These are phyloP conservation scores for Darksidea phi DNA, from an alignment of 495 filamentous ascomycete genomes.

Conservation along the genomic window DNA sequence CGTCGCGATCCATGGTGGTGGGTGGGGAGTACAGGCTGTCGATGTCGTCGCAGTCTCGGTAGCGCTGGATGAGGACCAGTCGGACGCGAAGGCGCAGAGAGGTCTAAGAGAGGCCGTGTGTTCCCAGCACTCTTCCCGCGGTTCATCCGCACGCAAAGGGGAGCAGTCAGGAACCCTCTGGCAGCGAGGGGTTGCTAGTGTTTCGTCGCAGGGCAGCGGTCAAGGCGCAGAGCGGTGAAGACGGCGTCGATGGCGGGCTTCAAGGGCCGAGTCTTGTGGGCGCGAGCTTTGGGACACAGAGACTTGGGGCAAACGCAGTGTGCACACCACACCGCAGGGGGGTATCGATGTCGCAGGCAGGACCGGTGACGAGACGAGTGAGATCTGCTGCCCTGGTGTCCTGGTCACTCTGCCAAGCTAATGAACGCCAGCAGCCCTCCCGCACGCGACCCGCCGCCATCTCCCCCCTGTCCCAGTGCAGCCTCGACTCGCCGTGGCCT, in stretches of 20 bases:
- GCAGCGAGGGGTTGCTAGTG: conserved; percentile 24
- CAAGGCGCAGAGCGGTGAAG: not conserved
- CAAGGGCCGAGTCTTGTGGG: too few species aligned
- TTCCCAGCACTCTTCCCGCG: not conserved
- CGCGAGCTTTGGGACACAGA: not conserved
- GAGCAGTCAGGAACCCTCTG: conserved; percentile 2
- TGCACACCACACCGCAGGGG: not conserved
- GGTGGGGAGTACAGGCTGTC: not conserved
- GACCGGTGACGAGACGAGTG: not conserved
- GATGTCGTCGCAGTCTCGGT: not conserved
- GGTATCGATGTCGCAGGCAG: not conserved
- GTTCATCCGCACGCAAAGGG: conserved; percentile 22
- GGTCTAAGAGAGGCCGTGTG: conserved; percentile 3
- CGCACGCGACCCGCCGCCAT: not conserved
- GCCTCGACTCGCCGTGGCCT: not conserved
- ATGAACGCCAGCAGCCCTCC: not conserved
- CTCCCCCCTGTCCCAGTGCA: not conserved
- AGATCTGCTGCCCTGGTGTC: not conserved
- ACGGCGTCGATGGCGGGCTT: not conserved
- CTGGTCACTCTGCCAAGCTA: not conserved
- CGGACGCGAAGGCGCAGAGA: not conserved
- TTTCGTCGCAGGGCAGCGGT: conserved; percentile 17
- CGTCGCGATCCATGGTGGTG: conserved; percentile 27
- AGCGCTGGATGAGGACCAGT: not conserved
- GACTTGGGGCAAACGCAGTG: not conserved